phyloP scores from a whole-genome alignment of 2,329 filamentous ascomycete species.

The Trichocomaceae sp. region DNA sequence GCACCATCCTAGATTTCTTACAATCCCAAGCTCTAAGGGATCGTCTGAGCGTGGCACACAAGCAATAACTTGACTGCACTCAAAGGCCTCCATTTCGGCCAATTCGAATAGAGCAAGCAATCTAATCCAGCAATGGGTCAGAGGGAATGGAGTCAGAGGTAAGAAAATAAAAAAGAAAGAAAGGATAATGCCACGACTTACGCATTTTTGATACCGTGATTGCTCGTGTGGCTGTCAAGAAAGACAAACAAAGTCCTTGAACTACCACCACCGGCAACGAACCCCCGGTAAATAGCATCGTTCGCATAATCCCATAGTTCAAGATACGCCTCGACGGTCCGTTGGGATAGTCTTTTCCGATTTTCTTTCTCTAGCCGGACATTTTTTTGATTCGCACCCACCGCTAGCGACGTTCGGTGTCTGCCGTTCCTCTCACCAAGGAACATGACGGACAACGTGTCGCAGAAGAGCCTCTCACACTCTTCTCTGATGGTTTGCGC shows the following conservation, averaged over 20 bases:
- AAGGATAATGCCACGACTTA: conserved; percentile 44
- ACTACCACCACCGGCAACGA: conserved; percentile 63
- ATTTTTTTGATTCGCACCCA: conserved; percentile 57
- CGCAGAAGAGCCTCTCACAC: conserved; percentile 99
- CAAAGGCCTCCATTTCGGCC: conserved; percentile 63
- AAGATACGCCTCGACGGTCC: conserved; percentile 29
- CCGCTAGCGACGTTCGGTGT: conserved; percentile 75
- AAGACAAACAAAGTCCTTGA: conserved; percentile 80
- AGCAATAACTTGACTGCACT: conserved; percentile 69
- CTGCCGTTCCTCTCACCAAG: conserved; percentile 84
- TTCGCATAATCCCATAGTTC: conserved; percentile 66
- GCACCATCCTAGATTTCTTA: conserved; percentile 85
- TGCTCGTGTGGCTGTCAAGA: conserved; percentile 68
- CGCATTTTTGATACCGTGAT: conserved; percentile 79
- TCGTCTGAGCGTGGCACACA: conserved; percentile 69
- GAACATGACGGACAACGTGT: conserved; percentile 88
- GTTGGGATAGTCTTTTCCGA: conserved; percentile 12
- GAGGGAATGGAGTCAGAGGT: too few relatives aligned
- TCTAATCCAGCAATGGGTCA: conserved; percentile 43
- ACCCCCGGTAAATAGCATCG: conserved; percentile 78
- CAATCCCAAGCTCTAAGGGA: conserved; percentile 55
- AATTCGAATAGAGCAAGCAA: conserved; percentile 88
- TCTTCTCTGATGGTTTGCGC: conserved; percentile 95
- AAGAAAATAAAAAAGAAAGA: neutral
- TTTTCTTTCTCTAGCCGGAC: conserved; percentile 21